These are phyloP conservation scores for Candida dendrica DNA, from an alignment of 805 yeast species.

Conservation along the genomic window DNA sequence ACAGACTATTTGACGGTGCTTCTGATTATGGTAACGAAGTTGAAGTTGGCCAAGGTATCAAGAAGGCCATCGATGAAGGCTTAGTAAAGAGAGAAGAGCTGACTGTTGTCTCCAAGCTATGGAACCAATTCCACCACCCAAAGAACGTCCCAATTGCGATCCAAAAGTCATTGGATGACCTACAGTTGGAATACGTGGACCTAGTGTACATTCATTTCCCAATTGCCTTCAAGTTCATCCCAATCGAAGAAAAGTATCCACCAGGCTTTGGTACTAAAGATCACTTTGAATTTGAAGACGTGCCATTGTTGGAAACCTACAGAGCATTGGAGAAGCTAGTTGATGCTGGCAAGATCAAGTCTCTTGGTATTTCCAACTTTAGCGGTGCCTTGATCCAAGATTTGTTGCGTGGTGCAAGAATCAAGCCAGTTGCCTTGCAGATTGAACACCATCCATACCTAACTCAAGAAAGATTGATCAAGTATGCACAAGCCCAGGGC, in stretches of 20 bases:
- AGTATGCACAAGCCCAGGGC: slow-evolving; percentile 48
- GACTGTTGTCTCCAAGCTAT: slow-evolving; percentile 73
- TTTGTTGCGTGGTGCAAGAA: slow-evolving; percentile 57
- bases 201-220: slow-evolving; percentile 88
- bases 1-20: slow-evolving; percentile 76
- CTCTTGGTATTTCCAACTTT: slow-evolving; percentile 82
- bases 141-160: slow-evolving; percentile 62
- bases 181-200: slow-evolving; percentile 74
- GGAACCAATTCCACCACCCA: slow-evolving; percentile 83
- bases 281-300: slow-evolving; percentile 35
- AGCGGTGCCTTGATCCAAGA: slow-evolving; percentile 63
- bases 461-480: slow-evolving; percentile 60
- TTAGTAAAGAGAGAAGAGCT: slow-evolving; percentile 69
- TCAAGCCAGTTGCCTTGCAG: slow-evolving; percentile 75
- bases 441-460: slow-evolving; percentile 91
- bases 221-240: slow-evolving; percentile 75
- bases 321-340: slow-evolving; percentile 65
- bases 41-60: slow-evolving; percentile 57
- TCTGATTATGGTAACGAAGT: slow-evolving; percentile 58
- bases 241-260: slow-evolving; percentile 72
- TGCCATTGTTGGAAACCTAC: slow-evolving; percentile 72
- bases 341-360: slow-evolving; percentile 55
- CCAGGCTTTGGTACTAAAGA: slow-evolving; percentile 65
- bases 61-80: slow-evolving; percentile 61
- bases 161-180: slow-evolving; percentile 57